Conservation (phyloP, 2,329 filamentous ascomycete species). For the Phaeosphaeriaceae sp. region DNA sequence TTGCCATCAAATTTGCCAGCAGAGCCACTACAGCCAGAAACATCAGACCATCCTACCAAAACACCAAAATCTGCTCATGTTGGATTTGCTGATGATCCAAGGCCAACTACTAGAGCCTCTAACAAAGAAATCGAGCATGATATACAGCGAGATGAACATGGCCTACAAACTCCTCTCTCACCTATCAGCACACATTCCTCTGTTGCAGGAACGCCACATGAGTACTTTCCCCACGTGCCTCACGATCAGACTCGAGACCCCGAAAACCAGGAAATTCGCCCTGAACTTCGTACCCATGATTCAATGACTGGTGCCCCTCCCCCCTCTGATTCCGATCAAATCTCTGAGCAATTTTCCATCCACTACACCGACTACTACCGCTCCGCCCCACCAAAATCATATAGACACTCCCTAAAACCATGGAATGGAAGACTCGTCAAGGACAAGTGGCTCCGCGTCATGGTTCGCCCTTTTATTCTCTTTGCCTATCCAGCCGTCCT, state of each 20-base stretch:
- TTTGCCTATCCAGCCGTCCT: conserved; percentile 87
- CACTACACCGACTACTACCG: conserved; percentile 75
- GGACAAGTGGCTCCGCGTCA: conserved; percentile 81
- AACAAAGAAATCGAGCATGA: conserved; percentile 60
- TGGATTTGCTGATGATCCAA: conserved; percentile 58
- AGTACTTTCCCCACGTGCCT: conserved; percentile 20
- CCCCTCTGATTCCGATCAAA: conserved; percentile 21
- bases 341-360: conserved; percentile 37
- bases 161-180: conserved; percentile 16
- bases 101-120: conserved; percentile 6
- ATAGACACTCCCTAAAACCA: conserved; percentile 73
- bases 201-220: conserved; percentile 11
- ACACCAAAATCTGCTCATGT: conserved; percentile 46
- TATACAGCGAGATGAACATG: conserved; percentile 8
- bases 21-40: background rate
- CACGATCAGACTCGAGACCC: conserved; percentile 10
- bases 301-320: conserved; percentile 8
- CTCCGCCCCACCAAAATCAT: conserved; percentile 71
- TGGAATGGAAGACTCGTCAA: conserved; percentile 76
- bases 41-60: conserved; percentile 14
- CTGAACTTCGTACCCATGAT: conserved; percentile 12
- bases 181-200: conserved; percentile 23
- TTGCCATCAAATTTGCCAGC: background rate
- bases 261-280: conserved; percentile 29
- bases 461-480: conserved; percentile 80